These are phyloP conservation scores for Mycena filopes DNA, from an alignment of 768 basidiomycete genomes.

Conservation along the genomic window DNA sequence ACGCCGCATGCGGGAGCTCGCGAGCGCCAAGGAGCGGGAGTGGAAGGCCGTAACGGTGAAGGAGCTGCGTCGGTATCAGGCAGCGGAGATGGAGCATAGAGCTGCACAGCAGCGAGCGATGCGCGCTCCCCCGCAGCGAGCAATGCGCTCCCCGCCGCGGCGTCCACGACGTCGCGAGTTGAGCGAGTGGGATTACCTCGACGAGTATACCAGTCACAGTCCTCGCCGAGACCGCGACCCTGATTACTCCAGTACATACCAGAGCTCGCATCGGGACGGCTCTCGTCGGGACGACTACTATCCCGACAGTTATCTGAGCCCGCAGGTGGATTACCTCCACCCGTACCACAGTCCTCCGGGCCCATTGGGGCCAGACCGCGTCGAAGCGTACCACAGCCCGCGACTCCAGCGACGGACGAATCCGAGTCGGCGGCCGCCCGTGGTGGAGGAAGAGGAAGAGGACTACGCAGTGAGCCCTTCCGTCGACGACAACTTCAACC, in stretches of 20 bases:
- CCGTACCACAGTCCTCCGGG: neutral
- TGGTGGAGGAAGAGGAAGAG: slow-evolving; percentile 6
- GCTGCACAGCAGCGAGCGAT: slow-evolving; percentile 21
- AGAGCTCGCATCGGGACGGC: neutral
- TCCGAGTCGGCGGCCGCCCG: neutral
- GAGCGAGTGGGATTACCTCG: slow-evolving; percentile 19
- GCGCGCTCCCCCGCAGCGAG: slow-evolving; percentile 20
- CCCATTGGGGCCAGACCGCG: neutral
- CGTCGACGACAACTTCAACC: slow-evolving; percentile 12
- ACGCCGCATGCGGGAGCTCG: slow-evolving; percentile 26
- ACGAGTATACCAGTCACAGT: slow-evolving; percentile 1
- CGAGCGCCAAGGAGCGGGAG: slow-evolving; percentile 27
- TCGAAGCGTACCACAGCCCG: neutral
- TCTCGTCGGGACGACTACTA: too few species aligned
- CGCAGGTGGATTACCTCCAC: neutral
- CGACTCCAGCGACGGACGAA: slow-evolving; percentile 6
- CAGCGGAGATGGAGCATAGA: slow-evolving; percentile 18
- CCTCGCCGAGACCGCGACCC: neutral
- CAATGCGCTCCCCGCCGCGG: slow-evolving; percentile 20
- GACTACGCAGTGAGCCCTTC: slow-evolving; percentile 31
- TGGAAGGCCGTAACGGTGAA: slow-evolving; percentile 30
- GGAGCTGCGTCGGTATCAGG: slow-evolving; percentile 30
- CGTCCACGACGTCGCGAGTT: neutral
- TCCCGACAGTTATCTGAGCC: slow-evolving; percentile 7
- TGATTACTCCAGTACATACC: neutral